phyloP scores from a whole-genome alignment of 768 basidiomycete species.

The Leccinum imitatum region DNA sequence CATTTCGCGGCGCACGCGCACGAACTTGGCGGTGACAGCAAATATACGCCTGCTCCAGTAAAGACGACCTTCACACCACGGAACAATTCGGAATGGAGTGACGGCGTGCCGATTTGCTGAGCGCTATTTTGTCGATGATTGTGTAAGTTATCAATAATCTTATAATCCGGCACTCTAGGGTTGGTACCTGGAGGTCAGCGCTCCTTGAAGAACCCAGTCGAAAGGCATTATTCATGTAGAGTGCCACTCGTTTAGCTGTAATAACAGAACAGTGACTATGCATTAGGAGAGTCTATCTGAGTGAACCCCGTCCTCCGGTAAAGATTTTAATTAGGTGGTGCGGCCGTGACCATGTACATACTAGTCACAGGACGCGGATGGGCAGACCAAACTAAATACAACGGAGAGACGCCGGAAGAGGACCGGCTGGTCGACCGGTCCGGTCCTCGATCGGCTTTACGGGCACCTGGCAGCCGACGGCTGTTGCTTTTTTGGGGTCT shows the following conservation, averaged over 20 bases:
- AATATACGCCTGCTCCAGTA: conserved; percentile 14
- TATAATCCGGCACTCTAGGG: not conserved
- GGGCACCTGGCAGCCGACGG: no score
- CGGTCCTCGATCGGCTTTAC: no score
- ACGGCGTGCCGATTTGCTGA: no score
- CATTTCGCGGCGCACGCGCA: conserved; percentile 23
- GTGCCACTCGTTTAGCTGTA: conserved; percentile 10
- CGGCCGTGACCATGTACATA: no score
- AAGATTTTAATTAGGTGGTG: conserved; percentile 24
- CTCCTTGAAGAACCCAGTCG: not conserved
- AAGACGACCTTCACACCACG: no score
- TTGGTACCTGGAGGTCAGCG: conserved; percentile 14
- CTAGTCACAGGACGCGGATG: no score
- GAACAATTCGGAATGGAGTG: no score
- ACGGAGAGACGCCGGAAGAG: conserved; percentile 26
- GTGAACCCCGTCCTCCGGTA: conserved; percentile 39
- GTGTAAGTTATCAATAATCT: not conserved
- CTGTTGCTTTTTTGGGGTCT: no score
- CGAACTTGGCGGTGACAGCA: conserved; percentile 16
- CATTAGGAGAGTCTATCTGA: conserved; percentile 18
- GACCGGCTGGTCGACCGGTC: no score
- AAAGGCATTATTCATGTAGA: conserved; percentile 1
- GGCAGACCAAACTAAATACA: no score
- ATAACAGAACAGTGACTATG: conserved; percentile 11
- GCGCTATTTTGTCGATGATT: not conserved